A percentile compares a stretch with the other conserved stretches of the same genome.
Evolutionary conservation across 768 basidiomycete species (phyloP).

Genomic region (Guyanaporus albipodus): DNA sequence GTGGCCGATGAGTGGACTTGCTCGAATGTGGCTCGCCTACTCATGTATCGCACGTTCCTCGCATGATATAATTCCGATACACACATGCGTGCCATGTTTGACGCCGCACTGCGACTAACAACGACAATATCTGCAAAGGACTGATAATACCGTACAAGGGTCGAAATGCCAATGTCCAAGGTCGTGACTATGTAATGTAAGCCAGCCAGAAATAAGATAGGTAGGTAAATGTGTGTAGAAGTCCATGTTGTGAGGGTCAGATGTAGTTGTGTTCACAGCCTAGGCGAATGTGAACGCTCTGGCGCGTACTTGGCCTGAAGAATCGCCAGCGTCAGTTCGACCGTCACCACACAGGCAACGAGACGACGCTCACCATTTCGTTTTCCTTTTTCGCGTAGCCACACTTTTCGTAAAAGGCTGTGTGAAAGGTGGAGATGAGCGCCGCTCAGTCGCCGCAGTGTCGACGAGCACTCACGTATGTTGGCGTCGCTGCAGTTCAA

Average conservation of each 20-base stretch:
- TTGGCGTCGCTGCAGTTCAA: slow-evolving; percentile 91
- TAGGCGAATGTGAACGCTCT: slow-evolving; percentile 25
- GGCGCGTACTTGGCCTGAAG: slow-evolving; percentile 58
- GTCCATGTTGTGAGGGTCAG: slow-evolving; percentile 11
- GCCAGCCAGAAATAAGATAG: slow-evolving; percentile 2
- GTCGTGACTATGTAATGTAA: slow-evolving; percentile 5
- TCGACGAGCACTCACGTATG: slow-evolving; percentile 62
- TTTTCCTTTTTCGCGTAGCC: slow-evolving; percentile 87
- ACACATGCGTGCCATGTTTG: slow-evolving; percentile 8
- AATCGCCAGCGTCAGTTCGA: slow-evolving; percentile 4
- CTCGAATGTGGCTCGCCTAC: background rate
- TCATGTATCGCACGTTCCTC: slow-evolving; percentile 26
- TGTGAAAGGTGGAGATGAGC: slow-evolving; percentile 11
- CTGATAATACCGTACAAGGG: slow-evolving; percentile 23
- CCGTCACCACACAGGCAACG: background rate
- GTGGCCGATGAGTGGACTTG: slow-evolving; percentile 51
- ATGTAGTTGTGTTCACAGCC: slow-evolving; percentile 11
- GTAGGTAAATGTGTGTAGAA: slow-evolving; percentile 3
- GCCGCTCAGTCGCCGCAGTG: background rate
- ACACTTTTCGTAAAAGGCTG: slow-evolving; percentile 97
- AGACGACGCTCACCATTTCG: slow-evolving; percentile 72
- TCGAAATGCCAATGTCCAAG: slow-evolving; percentile 7
- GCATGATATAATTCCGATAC: slow-evolving; percentile 16
- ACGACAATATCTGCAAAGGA: slow-evolving; percentile 2
- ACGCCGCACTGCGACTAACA: slow-evolving; percentile 1